Evolutionary conservation across 306 rosid genomes (phyloP).

Genomic region (Elaeagnus macrophylla): DNA sequence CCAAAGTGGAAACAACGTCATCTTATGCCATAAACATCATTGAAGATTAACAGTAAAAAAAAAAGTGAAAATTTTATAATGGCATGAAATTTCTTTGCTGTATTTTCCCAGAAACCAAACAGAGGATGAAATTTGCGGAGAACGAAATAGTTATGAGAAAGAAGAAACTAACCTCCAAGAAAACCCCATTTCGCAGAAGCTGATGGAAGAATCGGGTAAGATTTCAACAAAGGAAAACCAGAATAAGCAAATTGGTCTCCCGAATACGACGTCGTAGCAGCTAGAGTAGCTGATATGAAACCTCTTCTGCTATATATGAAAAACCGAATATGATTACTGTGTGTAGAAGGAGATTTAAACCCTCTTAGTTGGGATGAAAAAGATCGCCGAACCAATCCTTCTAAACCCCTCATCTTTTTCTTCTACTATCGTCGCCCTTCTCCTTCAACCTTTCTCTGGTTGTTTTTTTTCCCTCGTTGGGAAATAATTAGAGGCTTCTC

Average conservation of each 20-base stretch:
- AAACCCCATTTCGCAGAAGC: conserved; percentile 22
- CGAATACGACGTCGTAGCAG: conserved; percentile 23
- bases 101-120: conserved; percentile 9
- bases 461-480: not conserved
- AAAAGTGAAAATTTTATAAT: not conserved
- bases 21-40: not conserved
- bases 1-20: not conserved
- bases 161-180: conserved; percentile 29
- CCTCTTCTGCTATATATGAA: conserved; percentile 14
- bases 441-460: not conserved
- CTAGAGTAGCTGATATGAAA: conserved; percentile 20
- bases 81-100: not conserved
- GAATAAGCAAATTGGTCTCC: conserved; percentile 12
- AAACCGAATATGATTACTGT: not conserved
- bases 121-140: not conserved
- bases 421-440: not conserved
- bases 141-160: not conserved
- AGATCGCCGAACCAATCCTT: conserved; percentile 35
- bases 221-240: conserved; percentile 14
- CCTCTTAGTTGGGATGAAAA: conserved; percentile 16
- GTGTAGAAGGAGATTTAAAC: not conserved
- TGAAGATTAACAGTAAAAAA: not conserved
- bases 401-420: conserved; percentile 30
- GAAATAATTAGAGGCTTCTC: not conserved
- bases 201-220: conserved; percentile 14